phyloP scores from a whole-genome alignment of 352 stramenopile species.

The Phytophthora megakarya region DNA sequence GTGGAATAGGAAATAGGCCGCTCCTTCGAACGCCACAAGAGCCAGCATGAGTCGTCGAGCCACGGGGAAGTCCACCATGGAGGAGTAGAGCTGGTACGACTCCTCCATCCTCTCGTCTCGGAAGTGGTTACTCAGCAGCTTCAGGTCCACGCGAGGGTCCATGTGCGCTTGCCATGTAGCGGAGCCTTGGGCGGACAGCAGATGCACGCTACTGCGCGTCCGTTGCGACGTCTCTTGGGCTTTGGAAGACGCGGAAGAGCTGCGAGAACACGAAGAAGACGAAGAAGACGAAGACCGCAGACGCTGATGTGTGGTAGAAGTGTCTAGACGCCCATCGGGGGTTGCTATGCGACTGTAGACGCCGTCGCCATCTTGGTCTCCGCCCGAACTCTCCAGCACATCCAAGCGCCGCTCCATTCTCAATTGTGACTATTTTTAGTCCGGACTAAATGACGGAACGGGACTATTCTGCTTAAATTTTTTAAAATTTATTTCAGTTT shows the following conservation, averaged over 20 bases:
- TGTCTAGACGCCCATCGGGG: constrained; percentile 3
- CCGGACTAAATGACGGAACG: neutral
- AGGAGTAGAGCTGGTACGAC: constrained; percentile 83
- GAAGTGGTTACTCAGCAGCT: constrained; percentile 71
- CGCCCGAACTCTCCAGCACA: constrained; percentile 25
- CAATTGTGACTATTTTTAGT: neutral
- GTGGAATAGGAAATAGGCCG: constrained; percentile 59
- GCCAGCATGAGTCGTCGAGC: constrained; percentile 65
- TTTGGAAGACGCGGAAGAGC: constrained; percentile 18
- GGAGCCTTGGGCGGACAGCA: constrained; percentile 47
- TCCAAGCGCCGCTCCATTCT: constrained; percentile 24
- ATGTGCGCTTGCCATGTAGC: constrained; percentile 54
- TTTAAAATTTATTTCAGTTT: too few relatives aligned
- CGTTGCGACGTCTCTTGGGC: constrained; percentile 5
- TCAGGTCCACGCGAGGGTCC: constrained; percentile 58
- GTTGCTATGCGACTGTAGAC: constrained; percentile 20
- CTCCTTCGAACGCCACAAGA: constrained; percentile 59
- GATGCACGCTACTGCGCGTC: constrained; percentile 30
- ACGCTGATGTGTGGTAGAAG: neutral
- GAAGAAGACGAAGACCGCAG: constrained; percentile 18
- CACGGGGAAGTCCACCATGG: constrained; percentile 66
- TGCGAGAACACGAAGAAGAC: constrained; percentile 27
- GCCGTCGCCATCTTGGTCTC: constrained; percentile 15
- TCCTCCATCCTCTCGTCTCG: constrained; percentile 71
- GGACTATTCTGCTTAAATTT: too few relatives aligned